Percentiles rank a stretch among this genome's conserved stretches.
Evolutionary conservation across 2,329 filamentous ascomycete species (phyloP).

Genomic region (Claviceps digitariae): DNA sequence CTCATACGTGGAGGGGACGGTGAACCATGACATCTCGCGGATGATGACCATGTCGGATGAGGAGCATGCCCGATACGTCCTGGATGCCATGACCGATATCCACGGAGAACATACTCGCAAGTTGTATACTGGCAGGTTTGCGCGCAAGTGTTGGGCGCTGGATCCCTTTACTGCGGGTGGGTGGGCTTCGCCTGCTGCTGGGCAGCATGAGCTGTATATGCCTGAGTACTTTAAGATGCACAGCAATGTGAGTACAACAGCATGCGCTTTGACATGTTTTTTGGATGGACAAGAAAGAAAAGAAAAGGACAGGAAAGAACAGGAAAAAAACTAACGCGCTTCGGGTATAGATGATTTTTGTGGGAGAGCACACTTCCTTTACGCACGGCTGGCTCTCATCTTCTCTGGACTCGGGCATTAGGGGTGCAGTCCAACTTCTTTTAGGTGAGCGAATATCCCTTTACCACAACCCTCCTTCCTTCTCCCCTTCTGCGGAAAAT

Average conservation of each 20-base stretch:
- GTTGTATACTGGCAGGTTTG: slow-evolving; percentile 51
- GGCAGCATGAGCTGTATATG: slow-evolving; percentile 56
- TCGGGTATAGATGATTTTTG: slow-evolving; percentile 42
- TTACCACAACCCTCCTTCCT: no score
- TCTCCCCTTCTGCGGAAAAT: no score
- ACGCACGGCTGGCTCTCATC: slow-evolving; percentile 60
- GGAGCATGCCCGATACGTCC: slow-evolving; percentile 48
- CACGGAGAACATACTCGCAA: slow-evolving; percentile 46
- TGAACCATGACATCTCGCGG: slow-evolving; percentile 24
- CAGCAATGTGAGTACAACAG: slow-evolving; percentile 30
- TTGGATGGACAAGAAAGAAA: background rate
- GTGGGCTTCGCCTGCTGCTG: slow-evolving; percentile 46
- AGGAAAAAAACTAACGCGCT: background rate
- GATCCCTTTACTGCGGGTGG: slow-evolving; percentile 48
- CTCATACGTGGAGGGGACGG: slow-evolving; percentile 37
- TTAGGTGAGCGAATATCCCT: slow-evolving; percentile 21
- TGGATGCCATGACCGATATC: slow-evolving; percentile 54
- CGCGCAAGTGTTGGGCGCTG: slow-evolving; percentile 51
- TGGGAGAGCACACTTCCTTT: slow-evolving; percentile 56
- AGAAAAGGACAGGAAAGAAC: background rate
- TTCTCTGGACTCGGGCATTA: slow-evolving; percentile 53
- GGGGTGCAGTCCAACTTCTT: slow-evolving; percentile 50
- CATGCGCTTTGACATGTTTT: background rate
- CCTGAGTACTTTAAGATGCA: slow-evolving; percentile 61
- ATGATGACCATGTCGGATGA: slow-evolving; percentile 31